phyloP scores from a whole-genome alignment of 495 filamentous ascomycete genomes.

The Penicillium coprophilum region DNA sequence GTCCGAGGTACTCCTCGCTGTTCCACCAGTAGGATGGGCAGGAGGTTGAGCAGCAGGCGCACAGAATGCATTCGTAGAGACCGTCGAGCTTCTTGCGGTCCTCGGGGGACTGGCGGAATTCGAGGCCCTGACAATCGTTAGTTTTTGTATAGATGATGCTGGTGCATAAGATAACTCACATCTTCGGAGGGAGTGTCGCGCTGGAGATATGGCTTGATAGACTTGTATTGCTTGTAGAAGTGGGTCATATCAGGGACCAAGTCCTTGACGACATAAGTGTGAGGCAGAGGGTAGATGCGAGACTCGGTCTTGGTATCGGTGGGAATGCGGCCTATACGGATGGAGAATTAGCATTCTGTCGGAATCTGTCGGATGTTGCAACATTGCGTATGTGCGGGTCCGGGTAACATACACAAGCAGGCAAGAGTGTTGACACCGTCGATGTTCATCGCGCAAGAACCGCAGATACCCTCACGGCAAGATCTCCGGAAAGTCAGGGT shows the following conservation, averaged over 20 bases:
- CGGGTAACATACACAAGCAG: constrained; percentile 83
- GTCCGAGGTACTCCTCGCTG: constrained; percentile 94
- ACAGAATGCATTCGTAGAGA: constrained; percentile 98
- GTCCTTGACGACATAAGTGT: constrained; percentile 99
- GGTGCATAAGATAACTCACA: constrained; percentile 49
- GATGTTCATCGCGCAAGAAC: constrained; percentile 99
- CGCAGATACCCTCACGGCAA: constrained; percentile 97
- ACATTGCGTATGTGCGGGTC: background rate
- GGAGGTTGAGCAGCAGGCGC: constrained; percentile 97
- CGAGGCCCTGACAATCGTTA: constrained; percentile 63
- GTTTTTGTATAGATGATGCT: background rate
- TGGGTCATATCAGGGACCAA: constrained; percentile 94
- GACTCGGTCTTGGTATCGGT: constrained; percentile 73
- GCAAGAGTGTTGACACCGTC: constrained; percentile 95
- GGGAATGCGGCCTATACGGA: constrained; percentile 80
- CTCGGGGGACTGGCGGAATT: constrained; percentile 82
- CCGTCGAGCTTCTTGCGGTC: constrained; percentile 97
- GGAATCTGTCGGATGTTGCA: background rate
- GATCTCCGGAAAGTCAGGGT: constrained; percentile 93
- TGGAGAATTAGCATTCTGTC: constrained; percentile 1
- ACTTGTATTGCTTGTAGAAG: constrained; percentile 99
- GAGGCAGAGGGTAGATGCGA: constrained; percentile 97
- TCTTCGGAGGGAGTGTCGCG: constrained; percentile 73
- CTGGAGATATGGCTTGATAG: constrained; percentile 98
- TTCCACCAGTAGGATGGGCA: constrained; percentile 99